These are phyloP conservation scores for Xylaria sp. DNA, from an alignment of 2,329 filamentous ascomycete species.

Conservation along the genomic window DNA sequence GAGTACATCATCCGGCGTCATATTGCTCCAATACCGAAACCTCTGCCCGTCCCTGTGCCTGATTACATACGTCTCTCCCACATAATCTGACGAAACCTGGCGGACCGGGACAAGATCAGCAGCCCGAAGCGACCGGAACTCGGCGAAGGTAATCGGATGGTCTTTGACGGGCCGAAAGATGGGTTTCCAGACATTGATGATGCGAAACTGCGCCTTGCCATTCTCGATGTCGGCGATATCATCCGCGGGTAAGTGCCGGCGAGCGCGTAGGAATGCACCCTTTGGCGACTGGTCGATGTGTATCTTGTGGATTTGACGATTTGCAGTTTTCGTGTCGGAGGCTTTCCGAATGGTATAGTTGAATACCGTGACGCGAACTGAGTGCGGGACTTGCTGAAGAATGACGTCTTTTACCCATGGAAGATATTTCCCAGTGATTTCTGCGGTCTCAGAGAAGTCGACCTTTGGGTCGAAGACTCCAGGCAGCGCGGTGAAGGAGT, in stretches of 20 bases:
- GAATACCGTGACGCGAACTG: constrained; percentile 1
- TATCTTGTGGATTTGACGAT: constrained; percentile 22
- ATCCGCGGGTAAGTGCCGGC: constrained; percentile 5
- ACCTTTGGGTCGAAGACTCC: constrained; percentile 8
- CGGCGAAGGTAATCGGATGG: constrained; percentile 17
- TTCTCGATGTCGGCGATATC: constrained; percentile 13
- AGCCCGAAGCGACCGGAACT: constrained; percentile 15
- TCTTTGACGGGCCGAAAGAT: constrained; percentile 5
- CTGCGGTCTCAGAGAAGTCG: constrained; percentile 3
- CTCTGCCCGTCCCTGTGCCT: constrained; percentile 5
- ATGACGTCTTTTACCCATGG: constrained; percentile 24
- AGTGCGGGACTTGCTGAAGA: neutral
- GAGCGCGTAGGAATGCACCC: constrained; percentile 10
- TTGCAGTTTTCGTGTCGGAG: constrained; percentile 7
- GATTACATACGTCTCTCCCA: constrained; percentile 22
- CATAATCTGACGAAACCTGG: constrained; percentile 14
- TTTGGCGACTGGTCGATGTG: constrained; percentile 25
- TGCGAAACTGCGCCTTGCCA: constrained; percentile 19
- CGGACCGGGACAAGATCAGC: constrained; percentile 15
- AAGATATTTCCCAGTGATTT: constrained; percentile 11
- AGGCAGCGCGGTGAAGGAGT: constrained; percentile 23
- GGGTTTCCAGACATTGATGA: constrained; percentile 29
- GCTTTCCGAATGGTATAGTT: constrained; percentile 18
- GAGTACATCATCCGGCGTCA: constrained; percentile 17
- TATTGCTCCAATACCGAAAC: constrained; percentile 28